Conservation (phyloP, 2,329 filamentous ascomycete species). For the Ophiobolus disseminans region DNA sequence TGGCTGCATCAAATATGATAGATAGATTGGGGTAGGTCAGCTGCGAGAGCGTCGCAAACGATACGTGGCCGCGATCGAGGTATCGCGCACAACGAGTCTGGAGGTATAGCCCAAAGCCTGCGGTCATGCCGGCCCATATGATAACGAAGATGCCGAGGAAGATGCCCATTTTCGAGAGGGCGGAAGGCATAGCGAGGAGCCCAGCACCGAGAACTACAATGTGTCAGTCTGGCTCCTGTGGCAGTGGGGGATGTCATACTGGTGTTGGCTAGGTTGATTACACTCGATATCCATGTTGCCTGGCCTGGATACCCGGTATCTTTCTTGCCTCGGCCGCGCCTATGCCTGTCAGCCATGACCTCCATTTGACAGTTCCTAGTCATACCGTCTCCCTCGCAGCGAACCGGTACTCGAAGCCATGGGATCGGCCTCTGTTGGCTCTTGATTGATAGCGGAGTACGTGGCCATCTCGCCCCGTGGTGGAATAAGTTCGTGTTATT, state of each 20-base stretch:
- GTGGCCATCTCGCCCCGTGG: conserved; percentile 51
- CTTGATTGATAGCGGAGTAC: conserved; percentile 54
- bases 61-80: conserved; percentile 84
- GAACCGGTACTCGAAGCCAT: conserved; percentile 53
- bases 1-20: conserved; percentile 93
- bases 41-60: conserved; percentile 96
- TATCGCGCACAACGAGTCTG: conserved; percentile 93
- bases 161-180: conserved; percentile 95
- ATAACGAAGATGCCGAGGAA: conserved; percentile 83
- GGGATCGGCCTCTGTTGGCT: conserved; percentile 48
- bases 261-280: conserved; percentile 95
- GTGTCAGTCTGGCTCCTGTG: conserved; percentile 14
- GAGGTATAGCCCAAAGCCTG: conserved; percentile 92
- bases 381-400: conserved; percentile 45
- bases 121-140: conserved; percentile 86
- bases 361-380: neutral
- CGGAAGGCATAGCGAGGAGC: conserved; percentile 93
- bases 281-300: conserved; percentile 87
- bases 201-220: conserved; percentile 84
- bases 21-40: conserved; percentile 96
- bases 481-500: conserved; percentile 20
- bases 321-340: conserved; percentile 70
- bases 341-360: conserved; percentile 39
- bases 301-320: conserved; percentile 73
- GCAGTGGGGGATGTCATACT: conserved; percentile 70